Evolutionary conservation across 139 green algal genomes (phyloP).

Genomic region (Pleodorina starrii): DNA sequence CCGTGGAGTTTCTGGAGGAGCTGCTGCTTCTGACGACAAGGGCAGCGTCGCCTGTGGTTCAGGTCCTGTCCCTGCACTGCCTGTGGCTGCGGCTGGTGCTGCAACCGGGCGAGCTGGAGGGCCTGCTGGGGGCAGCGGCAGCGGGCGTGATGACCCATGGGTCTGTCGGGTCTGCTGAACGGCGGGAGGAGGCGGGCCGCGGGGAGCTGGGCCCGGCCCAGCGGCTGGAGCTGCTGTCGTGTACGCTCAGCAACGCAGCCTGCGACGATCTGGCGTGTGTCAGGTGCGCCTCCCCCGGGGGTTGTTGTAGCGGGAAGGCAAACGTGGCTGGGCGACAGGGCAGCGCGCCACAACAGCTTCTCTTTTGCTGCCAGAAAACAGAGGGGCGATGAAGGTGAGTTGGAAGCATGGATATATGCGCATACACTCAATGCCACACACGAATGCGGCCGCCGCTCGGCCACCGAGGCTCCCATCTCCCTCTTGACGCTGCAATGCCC

Average conservation of each 20-base stretch:
- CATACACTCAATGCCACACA: not conserved
- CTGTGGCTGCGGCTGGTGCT: not conserved
- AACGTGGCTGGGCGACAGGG: not conserved
- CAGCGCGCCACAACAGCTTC: too few species aligned
- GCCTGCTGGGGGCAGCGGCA: not conserved
- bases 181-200: not conserved
- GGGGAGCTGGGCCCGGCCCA: not conserved
- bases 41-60: not conserved
- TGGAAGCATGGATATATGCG: not conserved
- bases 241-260: slow-evolving; percentile 25
- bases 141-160: not conserved
- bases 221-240: slow-evolving; percentile 29
- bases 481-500: too few species aligned
- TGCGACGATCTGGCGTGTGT: not conserved
- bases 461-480: too few species aligned
- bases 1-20: not conserved
- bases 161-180: too few species aligned
- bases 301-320: not conserved
- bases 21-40: not conserved
- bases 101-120: not conserved
- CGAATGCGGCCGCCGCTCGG: not conserved
- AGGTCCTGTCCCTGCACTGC: not conserved
- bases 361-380: too few species aligned
- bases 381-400: too few species aligned
- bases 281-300: not conserved